Conservation (phyloP, 306 rosid species). For the Quercus cerris region DNA sequence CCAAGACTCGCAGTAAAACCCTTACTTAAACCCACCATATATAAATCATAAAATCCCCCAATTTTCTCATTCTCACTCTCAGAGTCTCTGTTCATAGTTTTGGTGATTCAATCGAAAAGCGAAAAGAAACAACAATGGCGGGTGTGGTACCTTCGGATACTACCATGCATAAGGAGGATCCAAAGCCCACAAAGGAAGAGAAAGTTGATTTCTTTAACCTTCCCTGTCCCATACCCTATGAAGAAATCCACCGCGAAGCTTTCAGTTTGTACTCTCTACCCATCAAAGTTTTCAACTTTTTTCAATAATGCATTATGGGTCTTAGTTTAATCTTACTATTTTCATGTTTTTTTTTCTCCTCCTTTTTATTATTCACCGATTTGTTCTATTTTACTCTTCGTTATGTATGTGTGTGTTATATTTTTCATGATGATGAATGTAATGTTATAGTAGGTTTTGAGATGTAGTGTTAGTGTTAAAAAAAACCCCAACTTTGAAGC, state of each 20-base stretch:
- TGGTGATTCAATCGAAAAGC: no score
- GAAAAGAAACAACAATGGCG: no score
- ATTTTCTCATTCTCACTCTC: no score
- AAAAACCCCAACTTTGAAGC: no score
- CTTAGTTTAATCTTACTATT: neutral
- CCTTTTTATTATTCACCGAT: neutral
- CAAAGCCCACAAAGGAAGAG: constrained; percentile 36
- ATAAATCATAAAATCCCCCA: no score
- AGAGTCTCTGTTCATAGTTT: no score
- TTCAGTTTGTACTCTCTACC: constrained; percentile 48
- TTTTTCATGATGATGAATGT: neutral
- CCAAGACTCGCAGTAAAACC: no score
- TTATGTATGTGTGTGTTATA: neutral
- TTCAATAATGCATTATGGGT: neutral
- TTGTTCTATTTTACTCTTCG: neutral
- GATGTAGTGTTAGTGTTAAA: neutral
- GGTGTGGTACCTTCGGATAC: neutral
- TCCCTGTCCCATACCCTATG: constrained; percentile 90
- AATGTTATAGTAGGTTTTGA: neutral
- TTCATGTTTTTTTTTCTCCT: neutral
- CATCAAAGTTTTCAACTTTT: neutral
- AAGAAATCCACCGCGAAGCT: constrained; percentile 97
- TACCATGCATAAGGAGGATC: neutral
- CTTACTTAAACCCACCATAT: no score
- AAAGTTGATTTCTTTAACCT: constrained; percentile 75